Percentiles rank a stretch among this genome's conserved stretches.
Conservation (phyloP, 257 asterid species). For the Nicotiana sylvestris region DNA sequence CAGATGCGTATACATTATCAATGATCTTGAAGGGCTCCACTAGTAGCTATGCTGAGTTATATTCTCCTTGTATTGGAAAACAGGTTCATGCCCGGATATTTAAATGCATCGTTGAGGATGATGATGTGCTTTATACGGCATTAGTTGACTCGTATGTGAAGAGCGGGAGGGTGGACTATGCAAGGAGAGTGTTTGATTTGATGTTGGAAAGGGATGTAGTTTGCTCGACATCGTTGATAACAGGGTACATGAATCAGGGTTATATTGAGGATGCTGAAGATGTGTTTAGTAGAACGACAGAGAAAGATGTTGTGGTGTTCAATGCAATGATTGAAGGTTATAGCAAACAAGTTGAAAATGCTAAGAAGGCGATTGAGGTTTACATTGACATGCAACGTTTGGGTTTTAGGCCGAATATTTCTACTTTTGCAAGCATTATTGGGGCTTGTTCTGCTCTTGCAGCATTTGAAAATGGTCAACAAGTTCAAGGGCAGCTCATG, state of each 20-base stretch:
- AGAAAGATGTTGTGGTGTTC: slow-evolving; percentile 76
- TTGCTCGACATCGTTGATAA: slow-evolving; percentile 82
- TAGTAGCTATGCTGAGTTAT: slow-evolving; percentile 16
- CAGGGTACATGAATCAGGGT: slow-evolving; percentile 77
- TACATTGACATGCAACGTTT: slow-evolving; percentile 60
- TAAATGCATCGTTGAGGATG: slow-evolving; percentile 43
- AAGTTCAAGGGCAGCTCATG: slow-evolving; percentile 61
- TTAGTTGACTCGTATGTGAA: slow-evolving; percentile 77
- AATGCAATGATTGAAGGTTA: slow-evolving; percentile 99
- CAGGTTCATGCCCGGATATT: slow-evolving; percentile 65
- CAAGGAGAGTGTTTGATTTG: slow-evolving; percentile 68
- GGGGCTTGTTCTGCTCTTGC: slow-evolving; percentile 85
- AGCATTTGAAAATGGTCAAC: slow-evolving; percentile 65
- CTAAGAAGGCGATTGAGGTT: slow-evolving; percentile 58
- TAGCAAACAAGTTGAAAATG: slow-evolving; percentile 59
- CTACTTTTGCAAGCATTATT: slow-evolving; percentile 76
- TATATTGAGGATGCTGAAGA: slow-evolving; percentile 61
- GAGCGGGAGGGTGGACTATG: slow-evolving; percentile 48
- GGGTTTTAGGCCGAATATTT: slow-evolving; percentile 49
- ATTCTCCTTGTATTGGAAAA: slow-evolving; percentile 22
- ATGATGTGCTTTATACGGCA: slow-evolving; percentile 76
- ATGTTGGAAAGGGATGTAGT: slow-evolving; percentile 65
- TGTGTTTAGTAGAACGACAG: slow-evolving; percentile 48
- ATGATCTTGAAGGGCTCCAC: slow-evolving; percentile 77
- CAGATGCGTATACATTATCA: slow-evolving; percentile 65